Conservation (phyloP, 2,329 filamentous ascomycete species). For the Fusarium floridanum region DNA sequence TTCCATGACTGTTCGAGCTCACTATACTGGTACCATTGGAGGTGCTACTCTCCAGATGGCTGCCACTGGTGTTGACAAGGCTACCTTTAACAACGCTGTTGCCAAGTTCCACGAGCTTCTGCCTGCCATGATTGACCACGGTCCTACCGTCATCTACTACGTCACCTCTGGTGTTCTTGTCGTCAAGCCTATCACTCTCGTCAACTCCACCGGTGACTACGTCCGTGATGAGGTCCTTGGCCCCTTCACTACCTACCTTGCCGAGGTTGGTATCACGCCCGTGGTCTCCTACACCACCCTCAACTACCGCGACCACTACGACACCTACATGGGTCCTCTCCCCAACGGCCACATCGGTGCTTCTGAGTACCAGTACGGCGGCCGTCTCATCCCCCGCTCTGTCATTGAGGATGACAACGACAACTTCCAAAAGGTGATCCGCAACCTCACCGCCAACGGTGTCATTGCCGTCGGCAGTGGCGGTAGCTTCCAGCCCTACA, state of each 20-base stretch:
- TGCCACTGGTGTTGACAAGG: constrained; percentile 17
- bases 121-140: constrained; percentile 59
- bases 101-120: constrained; percentile 46
- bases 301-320: constrained; percentile 57
- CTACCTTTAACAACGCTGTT: constrained; percentile 36
- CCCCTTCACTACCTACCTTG: constrained; percentile 35
- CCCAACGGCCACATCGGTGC: constrained; percentile 52
- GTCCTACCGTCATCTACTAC: constrained; percentile 60
- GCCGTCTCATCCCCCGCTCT: constrained; percentile 59
- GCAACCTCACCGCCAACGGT: constrained; percentile 36
- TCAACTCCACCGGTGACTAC: constrained; percentile 56
- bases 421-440: constrained; percentile 48
- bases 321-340: constrained; percentile 57
- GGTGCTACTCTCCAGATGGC: constrained; percentile 47
- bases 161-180: constrained; percentile 49
- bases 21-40: constrained; percentile 56
- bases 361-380: constrained; percentile 51
- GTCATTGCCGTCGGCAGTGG: constrained; percentile 46
- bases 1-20: constrained; percentile 66
- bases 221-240: constrained; percentile 58
- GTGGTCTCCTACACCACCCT: constrained; percentile 34
- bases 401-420: constrained; percentile 49
- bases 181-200: constrained; percentile 60
- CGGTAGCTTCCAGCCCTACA: constrained; percentile 41
- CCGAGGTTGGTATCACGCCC: constrained; percentile 26